Evolutionary conservation across 257 asterid genomes (phyloP).

Genomic region (Penstemon barbatus): DNA sequence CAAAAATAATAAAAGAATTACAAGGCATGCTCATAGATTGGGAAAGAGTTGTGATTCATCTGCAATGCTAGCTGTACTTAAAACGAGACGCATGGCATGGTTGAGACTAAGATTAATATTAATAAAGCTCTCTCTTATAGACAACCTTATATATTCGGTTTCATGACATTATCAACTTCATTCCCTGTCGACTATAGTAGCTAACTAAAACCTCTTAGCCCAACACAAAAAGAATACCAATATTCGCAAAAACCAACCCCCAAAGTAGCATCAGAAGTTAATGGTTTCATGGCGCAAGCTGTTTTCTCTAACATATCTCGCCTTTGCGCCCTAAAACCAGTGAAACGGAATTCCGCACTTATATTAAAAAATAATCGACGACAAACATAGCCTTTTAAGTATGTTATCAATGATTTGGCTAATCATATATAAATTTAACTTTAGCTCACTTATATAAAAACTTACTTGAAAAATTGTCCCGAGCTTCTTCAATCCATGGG

Average conservation of each 20-base stretch:
- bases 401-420: not conserved
- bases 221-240: not conserved
- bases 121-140: too few relatives aligned
- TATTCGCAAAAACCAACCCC: not conserved
- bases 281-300: conserved; percentile 44
- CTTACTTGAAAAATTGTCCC: conserved; percentile 78
- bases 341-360: not conserved
- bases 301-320: conserved; percentile 40
- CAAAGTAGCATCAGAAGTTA: conserved; percentile 11
- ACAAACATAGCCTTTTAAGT: not conserved
- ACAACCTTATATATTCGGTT: not conserved
- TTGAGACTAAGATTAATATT: too few relatives aligned
- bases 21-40: too few relatives aligned
- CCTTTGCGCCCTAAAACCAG: conserved; percentile 57
- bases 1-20: not conserved
- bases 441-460: conserved; percentile 1
- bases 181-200: conserved; percentile 10
- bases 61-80: too few relatives aligned
- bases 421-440: not conserved
- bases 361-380: not conserved
- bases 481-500: conserved; percentile 67
- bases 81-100: too few relatives aligned
- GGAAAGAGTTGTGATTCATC: too few relatives aligned
- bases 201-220: conserved; percentile 13
- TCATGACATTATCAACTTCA: not conserved